Evolutionary conservation across 2,329 filamentous ascomycete genomes (phyloP).

Genomic region (Aulographum hederae): DNA sequence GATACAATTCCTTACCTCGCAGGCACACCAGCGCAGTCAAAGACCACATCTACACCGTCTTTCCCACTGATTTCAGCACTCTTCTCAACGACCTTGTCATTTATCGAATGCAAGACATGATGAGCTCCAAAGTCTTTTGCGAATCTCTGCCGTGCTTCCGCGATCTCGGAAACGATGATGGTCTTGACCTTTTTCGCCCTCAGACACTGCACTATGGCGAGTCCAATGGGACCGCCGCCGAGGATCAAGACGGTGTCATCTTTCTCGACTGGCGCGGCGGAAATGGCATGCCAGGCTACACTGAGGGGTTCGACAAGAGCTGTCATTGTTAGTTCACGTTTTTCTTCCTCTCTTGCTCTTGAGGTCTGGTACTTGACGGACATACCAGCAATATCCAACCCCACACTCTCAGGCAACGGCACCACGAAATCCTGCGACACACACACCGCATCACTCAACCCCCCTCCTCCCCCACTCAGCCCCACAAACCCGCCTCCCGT

Average conservation of each 20-base stretch:
- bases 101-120: conserved; percentile 11
- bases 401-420: conserved; percentile 10
- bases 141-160: conserved; percentile 7
- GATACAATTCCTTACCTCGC: conserved; percentile 12
- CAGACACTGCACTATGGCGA: conserved; percentile 14
- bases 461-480: conserved; percentile 8
- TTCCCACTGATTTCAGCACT: conserved; percentile 13
- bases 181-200: conserved; percentile 12
- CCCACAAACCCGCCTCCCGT: conserved; percentile 11
- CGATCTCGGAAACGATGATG: conserved; percentile 13
- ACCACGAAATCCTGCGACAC: conserved; percentile 11
- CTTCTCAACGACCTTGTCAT: conserved; percentile 12
- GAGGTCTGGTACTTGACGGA: too few species aligned
- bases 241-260: conserved; percentile 9
- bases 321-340: too few species aligned
- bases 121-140: conserved; percentile 12
- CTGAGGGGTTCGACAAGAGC: conserved; percentile 14
- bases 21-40: conserved; percentile 17
- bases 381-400: conserved; percentile 9
- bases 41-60: conserved; percentile 14
- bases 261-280: conserved; percentile 6
- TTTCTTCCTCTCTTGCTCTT: too few species aligned
- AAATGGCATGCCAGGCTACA: conserved; percentile 14
- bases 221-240: conserved; percentile 13
- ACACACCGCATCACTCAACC: conserved; percentile 11